Evolutionary conservation across 2,329 filamentous ascomycete genomes (phyloP), one percentile per base, ranked within the genome.

Genomic region (Nemania sp.): DNA sequence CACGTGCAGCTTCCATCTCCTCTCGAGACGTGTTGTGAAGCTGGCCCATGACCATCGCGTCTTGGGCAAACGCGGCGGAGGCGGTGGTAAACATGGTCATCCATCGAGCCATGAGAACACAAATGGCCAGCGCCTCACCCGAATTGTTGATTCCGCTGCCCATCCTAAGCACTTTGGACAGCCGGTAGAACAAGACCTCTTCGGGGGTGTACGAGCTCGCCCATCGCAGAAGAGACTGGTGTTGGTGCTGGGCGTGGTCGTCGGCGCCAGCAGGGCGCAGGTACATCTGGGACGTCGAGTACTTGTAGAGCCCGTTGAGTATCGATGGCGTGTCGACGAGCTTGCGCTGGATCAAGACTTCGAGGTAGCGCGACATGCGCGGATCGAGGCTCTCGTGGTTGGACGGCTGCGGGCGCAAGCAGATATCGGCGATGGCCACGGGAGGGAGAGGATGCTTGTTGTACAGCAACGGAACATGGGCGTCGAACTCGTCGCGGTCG

Each of bases 131-230:
- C 0, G 81, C 83, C n/a, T 83, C 79, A 29, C 78, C 72, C 15
- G 74, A 69, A 21, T 76, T 77, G 58, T 72, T 75, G 49, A 86
- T 82, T 1, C 78, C 80, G 0, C 71, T 74, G 0, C 81, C 83
- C 49, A 83, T 78, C 1, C 81, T 89, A 52, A 98, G 92, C 0
- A 89, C 90, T 76, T 96, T 97, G 2, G 92, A 91, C 52, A 99
- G 92, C 3, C 93, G 88, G 75, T 97, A 96, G 71, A 97, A 89
- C 76, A 98, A 91, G 52, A 95, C 88, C 77, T 97, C 97, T 73
- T 99, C 95, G 0, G 89, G 75, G 61, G 78, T 78, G 64, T 84
- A 87, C 1, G 85, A 87, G 72, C 75, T 83, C 53, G 73, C 77
- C 85, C 86, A 89, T 62, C 80, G 73, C 32, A 72, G 40, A 34